Percentiles rank a stretch among this genome's conserved stretches.
Conservation (phyloP, 2,329 filamentous ascomycete species). For the Fusarium austroafricanum region DNA sequence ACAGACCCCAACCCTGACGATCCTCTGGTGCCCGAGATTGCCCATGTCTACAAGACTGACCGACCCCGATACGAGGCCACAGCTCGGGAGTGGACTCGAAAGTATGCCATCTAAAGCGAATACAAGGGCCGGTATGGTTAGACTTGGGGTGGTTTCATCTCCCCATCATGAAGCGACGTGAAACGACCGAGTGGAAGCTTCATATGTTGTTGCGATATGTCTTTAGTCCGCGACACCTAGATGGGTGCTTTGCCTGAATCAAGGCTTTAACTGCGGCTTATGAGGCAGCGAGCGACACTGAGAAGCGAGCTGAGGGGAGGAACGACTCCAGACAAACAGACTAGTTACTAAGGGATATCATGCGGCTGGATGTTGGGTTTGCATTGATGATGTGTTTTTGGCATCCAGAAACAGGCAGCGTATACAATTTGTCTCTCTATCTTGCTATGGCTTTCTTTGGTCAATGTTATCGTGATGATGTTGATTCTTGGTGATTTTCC, state of each 20-base stretch:
- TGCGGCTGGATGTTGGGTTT: slow-evolving; percentile 55
- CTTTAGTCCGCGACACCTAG: slow-evolving; percentile 31
- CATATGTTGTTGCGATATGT: slow-evolving; percentile 41
- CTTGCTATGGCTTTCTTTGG: neutral
- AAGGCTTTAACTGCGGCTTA: slow-evolving; percentile 40
- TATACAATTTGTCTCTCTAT: slow-evolving; percentile 48
- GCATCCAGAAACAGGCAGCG: slow-evolving; percentile 48
- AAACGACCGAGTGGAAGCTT: slow-evolving; percentile 45
- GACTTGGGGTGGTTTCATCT: slow-evolving; percentile 46
- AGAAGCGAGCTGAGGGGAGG: slow-evolving; percentile 44
- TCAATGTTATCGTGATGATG: neutral
- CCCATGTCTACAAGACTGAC: slow-evolving; percentile 99
- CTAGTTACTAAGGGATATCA: slow-evolving; percentile 54
- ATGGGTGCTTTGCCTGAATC: slow-evolving; percentile 33
- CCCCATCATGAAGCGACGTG: slow-evolving; percentile 45
- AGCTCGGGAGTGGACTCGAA: slow-evolving; percentile 97
- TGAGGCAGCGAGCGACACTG: slow-evolving; percentile 44
- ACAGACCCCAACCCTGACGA: slow-evolving; percentile 99
- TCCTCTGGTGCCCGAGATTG: slow-evolving; percentile 97
- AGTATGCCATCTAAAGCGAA: slow-evolving; percentile 86
- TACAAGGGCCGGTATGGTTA: slow-evolving; percentile 38
- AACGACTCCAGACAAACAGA: slow-evolving; percentile 53
- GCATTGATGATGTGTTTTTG: slow-evolving; percentile 51
- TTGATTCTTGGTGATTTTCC: neutral
- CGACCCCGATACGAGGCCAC: slow-evolving; percentile 95